These are phyloP conservation scores for Tetrahymena thermophila DNA, from an alignment of 73 alveolate species.

Conservation along the genomic window DNA sequence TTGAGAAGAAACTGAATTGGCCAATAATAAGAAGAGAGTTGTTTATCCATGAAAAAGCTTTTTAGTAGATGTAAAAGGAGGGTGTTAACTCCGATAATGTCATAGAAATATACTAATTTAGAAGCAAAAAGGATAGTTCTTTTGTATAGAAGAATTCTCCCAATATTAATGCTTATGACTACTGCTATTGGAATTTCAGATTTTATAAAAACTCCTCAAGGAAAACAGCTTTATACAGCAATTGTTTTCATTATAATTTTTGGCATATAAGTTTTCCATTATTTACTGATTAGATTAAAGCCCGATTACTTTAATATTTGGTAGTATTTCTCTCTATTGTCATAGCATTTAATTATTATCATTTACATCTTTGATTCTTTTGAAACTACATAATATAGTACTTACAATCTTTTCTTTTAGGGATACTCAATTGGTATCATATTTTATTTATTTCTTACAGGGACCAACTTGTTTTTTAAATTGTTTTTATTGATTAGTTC, in stretches of 20 bases:
- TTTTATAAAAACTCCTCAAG: background rate
- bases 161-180: background rate
- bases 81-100: background rate
- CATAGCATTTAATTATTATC: background rate
- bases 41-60: background rate
- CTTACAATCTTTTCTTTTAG: background rate
- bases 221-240: background rate
- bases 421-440: background rate
- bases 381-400: background rate
- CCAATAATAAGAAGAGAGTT: background rate
- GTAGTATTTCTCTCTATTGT: background rate
- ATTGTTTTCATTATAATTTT: background rate
- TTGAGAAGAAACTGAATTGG: background rate
- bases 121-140: background rate
- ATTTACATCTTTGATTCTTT: background rate
- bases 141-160: background rate
- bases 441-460: background rate
- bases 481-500: background rate
- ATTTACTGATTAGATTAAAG: background rate
- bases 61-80: background rate
- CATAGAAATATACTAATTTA: background rate
- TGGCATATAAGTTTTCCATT: background rate
- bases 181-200: background rate
- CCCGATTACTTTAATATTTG: background rate
- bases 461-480: background rate